phyloP scores from a whole-genome alignment of 2,329 filamentous ascomycete genomes.

The Ophiognomonia clavigignenti-juglandacearum region DNA sequence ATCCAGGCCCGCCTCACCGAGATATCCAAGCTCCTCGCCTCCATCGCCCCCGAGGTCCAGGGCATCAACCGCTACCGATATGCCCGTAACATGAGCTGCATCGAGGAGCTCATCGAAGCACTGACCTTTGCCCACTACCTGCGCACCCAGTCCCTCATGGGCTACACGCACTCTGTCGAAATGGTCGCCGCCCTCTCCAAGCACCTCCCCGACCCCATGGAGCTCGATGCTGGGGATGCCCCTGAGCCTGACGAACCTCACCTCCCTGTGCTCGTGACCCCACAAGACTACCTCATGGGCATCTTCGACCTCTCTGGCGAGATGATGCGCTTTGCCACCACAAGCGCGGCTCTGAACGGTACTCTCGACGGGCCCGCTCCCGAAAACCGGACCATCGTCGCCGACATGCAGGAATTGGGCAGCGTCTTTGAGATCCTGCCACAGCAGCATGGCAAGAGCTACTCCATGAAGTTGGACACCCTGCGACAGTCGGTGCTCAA shows the following conservation, averaged over 20 bases:
- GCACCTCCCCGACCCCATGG: slow-evolving; percentile 23
- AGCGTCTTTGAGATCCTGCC: slow-evolving; percentile 70
- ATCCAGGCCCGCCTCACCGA: slow-evolving; percentile 64
- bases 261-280: slow-evolving; percentile 56
- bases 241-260: slow-evolving; percentile 16
- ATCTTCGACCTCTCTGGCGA: slow-evolving; percentile 93
- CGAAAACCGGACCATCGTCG: slow-evolving; percentile 57
- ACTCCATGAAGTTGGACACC: slow-evolving; percentile 75
- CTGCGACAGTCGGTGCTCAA: slow-evolving; percentile 89
- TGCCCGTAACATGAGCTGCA: slow-evolving; percentile 70
- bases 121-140: slow-evolving; percentile 87
- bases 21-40: slow-evolving; percentile 64
- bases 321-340: slow-evolving; percentile 94
- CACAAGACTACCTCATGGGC: slow-evolving; percentile 84
- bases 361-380: slow-evolving; percentile 30
- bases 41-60: slow-evolving; percentile 68
- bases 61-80: slow-evolving; percentile 82
- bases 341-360: slow-evolving; percentile 73
- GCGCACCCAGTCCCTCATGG: slow-evolving; percentile 68
- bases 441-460: slow-evolving; percentile 51
- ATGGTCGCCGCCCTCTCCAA: slow-evolving; percentile 34
- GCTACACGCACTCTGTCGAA: slow-evolving; percentile 53
- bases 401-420: slow-evolving; percentile 75
- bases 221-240: slow-evolving; percentile 28
- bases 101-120: slow-evolving; percentile 94